Evolutionary conservation across 305 asterid genomes (phyloP).

Genomic region (Fraxinus nigra): DNA sequence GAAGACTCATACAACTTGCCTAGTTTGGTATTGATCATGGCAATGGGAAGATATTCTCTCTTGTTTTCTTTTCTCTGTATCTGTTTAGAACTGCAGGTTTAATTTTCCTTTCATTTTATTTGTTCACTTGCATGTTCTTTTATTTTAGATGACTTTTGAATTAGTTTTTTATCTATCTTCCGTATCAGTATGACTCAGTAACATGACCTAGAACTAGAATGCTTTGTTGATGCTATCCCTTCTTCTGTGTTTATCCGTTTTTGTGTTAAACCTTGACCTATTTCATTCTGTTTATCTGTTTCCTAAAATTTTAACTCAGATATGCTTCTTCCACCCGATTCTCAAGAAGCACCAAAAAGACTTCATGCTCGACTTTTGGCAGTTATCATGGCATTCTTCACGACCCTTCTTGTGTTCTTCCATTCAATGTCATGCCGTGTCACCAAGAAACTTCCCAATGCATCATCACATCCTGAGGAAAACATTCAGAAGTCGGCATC

Average conservation of each 20-base stretch:
- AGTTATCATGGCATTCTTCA: conserved; percentile 66
- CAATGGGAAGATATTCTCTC: background rate
- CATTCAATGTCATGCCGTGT: conserved; percentile 47
- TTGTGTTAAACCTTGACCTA: background rate
- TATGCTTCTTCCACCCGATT: conserved; percentile 33
- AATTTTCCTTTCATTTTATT: background rate
- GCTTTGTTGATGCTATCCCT: background rate
- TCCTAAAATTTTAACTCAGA: conserved; percentile 34
- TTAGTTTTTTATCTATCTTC: background rate
- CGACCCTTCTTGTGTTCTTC: conserved; percentile 55
- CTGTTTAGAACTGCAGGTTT: background rate
- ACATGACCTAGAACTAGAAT: background rate
- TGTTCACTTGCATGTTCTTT: background rate
- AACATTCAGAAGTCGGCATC: conserved; percentile 37
- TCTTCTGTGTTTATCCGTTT: conserved; percentile 2
- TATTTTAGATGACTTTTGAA: background rate
- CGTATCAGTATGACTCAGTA: background rate
- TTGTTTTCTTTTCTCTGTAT: background rate
- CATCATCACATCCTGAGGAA: conserved; percentile 37
- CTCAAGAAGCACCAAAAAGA: conserved; percentile 64
- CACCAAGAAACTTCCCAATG: conserved; percentile 55
- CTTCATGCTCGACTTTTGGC: conserved; percentile 54
- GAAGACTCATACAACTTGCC: background rate
- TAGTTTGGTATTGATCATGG: background rate
- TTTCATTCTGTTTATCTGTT: background rate